phyloP scores from a whole-genome alignment of 495 filamentous ascomycete species.

The Penicillium robsamsonii region DNA sequence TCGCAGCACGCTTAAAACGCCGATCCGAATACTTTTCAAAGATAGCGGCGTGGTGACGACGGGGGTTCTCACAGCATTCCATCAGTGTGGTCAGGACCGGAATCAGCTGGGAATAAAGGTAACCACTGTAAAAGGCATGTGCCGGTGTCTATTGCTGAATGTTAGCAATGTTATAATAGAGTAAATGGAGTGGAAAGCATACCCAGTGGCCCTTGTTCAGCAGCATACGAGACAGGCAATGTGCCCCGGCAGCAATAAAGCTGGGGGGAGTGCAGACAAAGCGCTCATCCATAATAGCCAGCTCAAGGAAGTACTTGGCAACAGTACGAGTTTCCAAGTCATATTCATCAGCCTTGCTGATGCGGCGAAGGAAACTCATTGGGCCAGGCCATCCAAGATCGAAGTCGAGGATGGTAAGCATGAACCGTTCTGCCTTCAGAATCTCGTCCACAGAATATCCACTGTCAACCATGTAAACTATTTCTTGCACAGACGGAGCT shows the following conservation, averaged over 20 bases:
- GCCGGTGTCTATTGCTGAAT: conserved; percentile 58
- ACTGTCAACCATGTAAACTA: conserved; percentile 96
- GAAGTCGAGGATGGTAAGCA: conserved; percentile 93
- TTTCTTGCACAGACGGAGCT: conserved; percentile 89
- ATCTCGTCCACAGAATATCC: conserved; percentile 90
- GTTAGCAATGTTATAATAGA: conserved; percentile 30
- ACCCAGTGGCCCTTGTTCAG: conserved; percentile 90
- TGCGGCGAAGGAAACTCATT: conserved; percentile 94
- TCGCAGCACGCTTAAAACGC: conserved; percentile 77
- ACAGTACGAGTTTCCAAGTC: conserved; percentile 92
- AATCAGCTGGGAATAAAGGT: conserved; percentile 80
- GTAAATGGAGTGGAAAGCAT: conserved; percentile 38
- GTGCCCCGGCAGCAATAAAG: conserved; percentile 86
- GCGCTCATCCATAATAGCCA: conserved; percentile 97
- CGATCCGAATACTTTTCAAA: conserved; percentile 88
- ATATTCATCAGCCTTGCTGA: conserved; percentile 99
- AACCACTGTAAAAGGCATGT: conserved; percentile 89
- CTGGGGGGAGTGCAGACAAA: conserved; percentile 90
- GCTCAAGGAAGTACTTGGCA: conserved; percentile 96
- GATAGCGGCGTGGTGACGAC: conserved; percentile 78
- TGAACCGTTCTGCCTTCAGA: conserved; percentile 95
- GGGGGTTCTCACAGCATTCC: conserved; percentile 81
- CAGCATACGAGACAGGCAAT: conserved; percentile 88
- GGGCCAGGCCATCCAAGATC: conserved; percentile 96
- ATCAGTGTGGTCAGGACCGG: conserved; percentile 72